Percentiles rank a stretch among this genome's conserved stretches.
Evolutionary conservation across 441 rosid genomes (phyloP).

Genomic region (Pelargonium citronellum): DNA sequence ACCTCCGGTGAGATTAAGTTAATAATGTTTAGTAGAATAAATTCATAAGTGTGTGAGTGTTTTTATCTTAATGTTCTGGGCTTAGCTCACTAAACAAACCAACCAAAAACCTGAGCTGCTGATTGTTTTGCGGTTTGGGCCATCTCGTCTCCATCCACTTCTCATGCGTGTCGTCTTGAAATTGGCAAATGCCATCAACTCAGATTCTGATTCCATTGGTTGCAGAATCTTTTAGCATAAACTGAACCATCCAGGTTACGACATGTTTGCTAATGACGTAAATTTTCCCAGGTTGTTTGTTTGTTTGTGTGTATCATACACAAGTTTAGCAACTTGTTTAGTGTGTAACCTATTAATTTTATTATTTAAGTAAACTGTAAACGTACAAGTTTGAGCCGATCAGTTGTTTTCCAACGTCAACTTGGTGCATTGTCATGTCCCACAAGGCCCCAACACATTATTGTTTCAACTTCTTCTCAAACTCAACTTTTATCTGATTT

Average conservation of each 20-base stretch:
- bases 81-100: too few relatives aligned
- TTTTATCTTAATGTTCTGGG: too few relatives aligned
- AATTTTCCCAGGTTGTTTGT: too few relatives aligned
- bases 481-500: too few relatives aligned
- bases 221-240: neutral
- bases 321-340: neutral
- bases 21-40: too few relatives aligned
- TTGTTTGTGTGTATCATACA: neutral
- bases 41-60: too few relatives aligned
- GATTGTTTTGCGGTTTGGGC: neutral
- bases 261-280: neutral
- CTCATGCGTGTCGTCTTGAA: neutral
- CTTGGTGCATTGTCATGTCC: neutral
- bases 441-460: neutral
- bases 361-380: neutral
- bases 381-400: neutral
- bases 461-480: neutral
- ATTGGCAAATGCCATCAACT: neutral
- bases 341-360: neutral
- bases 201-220: neutral
- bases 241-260: neutral
- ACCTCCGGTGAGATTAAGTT: too few relatives aligned
- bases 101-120: too few relatives aligned
- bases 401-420: neutral
- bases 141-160: neutral